Conservation (phyloP, 1,284 basidiomycete species). For the Pseudozyma pruni region DNA sequence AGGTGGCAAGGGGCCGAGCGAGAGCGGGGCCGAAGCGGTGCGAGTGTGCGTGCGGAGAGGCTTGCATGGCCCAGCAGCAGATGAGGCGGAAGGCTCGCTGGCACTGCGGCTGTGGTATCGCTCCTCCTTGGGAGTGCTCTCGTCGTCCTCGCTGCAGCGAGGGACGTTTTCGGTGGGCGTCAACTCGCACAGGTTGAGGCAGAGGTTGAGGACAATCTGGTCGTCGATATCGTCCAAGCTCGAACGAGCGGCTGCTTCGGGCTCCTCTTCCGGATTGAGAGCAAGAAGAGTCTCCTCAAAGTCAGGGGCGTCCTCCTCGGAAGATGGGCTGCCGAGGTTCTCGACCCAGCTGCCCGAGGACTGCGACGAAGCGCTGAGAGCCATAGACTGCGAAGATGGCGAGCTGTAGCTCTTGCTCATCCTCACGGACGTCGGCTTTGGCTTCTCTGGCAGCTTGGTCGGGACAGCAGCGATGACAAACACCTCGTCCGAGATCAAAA, state of each 20-base stretch:
- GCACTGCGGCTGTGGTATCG: conserved; percentile 2
- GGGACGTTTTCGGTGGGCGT: not conserved
- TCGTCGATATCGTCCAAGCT: conserved; percentile 38
- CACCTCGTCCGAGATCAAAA: conserved; percentile 24
- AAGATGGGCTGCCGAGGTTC: not conserved
- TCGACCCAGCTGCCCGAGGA: conserved; percentile 19
- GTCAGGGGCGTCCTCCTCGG: conserved; percentile 6
- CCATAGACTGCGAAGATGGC: conserved; percentile 1
- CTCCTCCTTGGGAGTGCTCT: not conserved
- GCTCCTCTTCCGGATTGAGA: not conserved
- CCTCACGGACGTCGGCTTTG: not conserved
- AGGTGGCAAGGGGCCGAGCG: conserved; percentile 34
- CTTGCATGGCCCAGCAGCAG: not conserved
- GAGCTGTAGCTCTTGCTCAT: conserved; percentile 14
- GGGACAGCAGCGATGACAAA: conserved; percentile 17
- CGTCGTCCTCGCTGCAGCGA: not conserved
- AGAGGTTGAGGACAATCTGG: conserved; percentile 22
- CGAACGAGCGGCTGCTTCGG: conserved; percentile 5
- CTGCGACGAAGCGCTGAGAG: not conserved
- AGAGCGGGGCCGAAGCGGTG: conserved; percentile 16
- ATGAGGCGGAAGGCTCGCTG: not conserved
- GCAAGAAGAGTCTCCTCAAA: not conserved
- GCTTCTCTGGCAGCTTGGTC: not conserved
- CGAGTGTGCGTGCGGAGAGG: not conserved
- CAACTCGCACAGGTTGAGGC: conserved; percentile 24